Base-by-base conservation (phyloP, 1,284 basidiomycete genomes). In the Pseudozyma thailandica region DNA sequence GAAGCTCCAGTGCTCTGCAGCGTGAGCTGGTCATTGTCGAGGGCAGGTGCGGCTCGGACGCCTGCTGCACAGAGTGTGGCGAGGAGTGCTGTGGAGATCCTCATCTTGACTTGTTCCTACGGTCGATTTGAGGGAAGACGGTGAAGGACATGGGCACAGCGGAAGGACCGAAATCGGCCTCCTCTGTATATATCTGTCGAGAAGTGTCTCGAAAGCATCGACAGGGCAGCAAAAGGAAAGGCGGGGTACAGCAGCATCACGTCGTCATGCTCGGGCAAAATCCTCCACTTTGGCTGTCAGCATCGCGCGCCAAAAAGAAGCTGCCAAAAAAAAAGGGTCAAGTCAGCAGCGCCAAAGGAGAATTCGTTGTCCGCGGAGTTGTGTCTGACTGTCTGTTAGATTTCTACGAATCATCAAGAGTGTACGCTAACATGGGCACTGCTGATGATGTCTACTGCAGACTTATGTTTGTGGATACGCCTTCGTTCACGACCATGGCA, bases 221-320 rank as follows among this genome's bases (percentile, higher is more conserved):
- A n/a, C n/a, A n/a, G n/a, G n/a, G n/a, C n/a, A n/a, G n/a, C n/a
- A n/a, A n/a, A n/a, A n/a, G n/a, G n/a, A n/a, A n/a, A n/a, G n/a
- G n/a, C n/a, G n/a, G n/a, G n/a, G n/a, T n/a, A n/a, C n/a, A n/a
- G n/a, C n/a, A n/a, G n/a, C n/a, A n/a, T n/a, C n/a, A n/a, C n/a
- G n/a, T n/a, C n/a, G n/a, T n/a, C n/a, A n/a, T 31, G 30, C 15
- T 6, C 18, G 21, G 35, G 26, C 25, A 13, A 26, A 9, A 28
- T 53, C 46, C 53, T 56, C 53, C 53, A 56, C 53, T 48, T 55
- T 31, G 27, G 21, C 38, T 37, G 50, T 44, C 54, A 23, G 54
- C 50, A 57, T 63, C 60, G 60, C 60, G 60, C 60, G 60, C 60
- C 28, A 23, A 48, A 46, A 46, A 46, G 30, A 8, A 21, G 30